Evolutionary conservation across 2,329 filamentous ascomycete genomes (phyloP).

Genomic region (Beauveria varroae): DNA sequence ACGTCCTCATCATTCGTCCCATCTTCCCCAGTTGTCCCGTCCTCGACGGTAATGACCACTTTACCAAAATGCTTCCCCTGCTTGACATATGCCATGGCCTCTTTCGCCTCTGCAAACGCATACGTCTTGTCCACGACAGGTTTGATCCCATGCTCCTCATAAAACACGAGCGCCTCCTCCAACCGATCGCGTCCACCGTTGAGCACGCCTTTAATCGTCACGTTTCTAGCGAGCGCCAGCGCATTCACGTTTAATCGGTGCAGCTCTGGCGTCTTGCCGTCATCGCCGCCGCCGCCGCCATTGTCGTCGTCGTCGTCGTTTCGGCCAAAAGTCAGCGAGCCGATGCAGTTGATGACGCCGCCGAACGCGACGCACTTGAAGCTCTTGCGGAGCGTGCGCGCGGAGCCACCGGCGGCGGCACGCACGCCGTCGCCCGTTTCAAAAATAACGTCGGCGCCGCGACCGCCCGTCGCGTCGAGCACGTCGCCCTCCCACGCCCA

Average conservation of each 20-base stretch:
- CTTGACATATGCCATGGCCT: slow-evolving; percentile 46
- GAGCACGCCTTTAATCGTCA: slow-evolving; percentile 42
- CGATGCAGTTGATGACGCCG: slow-evolving; percentile 45
- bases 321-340: slow-evolving; percentile 40
- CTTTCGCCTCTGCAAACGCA: slow-evolving; percentile 35
- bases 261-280: slow-evolving; percentile 12
- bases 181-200: slow-evolving; percentile 51
- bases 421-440: slow-evolving; percentile 44
- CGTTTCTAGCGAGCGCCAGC: slow-evolving; percentile 4
- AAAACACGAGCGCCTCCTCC: slow-evolving; percentile 45
- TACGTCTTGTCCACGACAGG: slow-evolving; percentile 43
- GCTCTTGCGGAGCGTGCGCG: slow-evolving; percentile 42
- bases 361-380: slow-evolving; percentile 48
- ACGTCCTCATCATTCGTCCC: slow-evolving; percentile 1
- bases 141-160: slow-evolving; percentile 34
- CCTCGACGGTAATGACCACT: slow-evolving; percentile 38
- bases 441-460: slow-evolving; percentile 47
- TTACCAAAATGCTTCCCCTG: slow-evolving; percentile 51
- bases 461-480: slow-evolving; percentile 33
- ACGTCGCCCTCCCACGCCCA: slow-evolving; percentile 45
- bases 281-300: slow-evolving; percentile 11
- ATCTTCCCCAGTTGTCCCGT: no score
- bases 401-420: no score
- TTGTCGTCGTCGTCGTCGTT: slow-evolving; percentile 36
- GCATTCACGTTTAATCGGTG: slow-evolving; percentile 32